Percentiles rank a stretch among this genome's conserved stretches.
Evolutionary conservation across 495 filamentous ascomycete species (phyloP).

Genomic region (Talaromyces ruber): DNA sequence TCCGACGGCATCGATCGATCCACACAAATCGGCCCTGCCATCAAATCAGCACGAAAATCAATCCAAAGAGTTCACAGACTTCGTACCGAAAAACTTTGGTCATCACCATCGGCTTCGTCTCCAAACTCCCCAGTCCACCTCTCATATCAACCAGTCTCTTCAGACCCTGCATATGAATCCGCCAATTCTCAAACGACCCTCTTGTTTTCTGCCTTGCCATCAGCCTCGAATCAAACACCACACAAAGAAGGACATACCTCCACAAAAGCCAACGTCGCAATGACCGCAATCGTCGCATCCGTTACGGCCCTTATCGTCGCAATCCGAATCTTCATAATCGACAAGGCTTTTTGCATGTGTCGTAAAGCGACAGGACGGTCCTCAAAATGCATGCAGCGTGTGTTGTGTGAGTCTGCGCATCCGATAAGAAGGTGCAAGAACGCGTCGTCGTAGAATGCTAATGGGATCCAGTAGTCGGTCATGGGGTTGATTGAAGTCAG

Average conservation of each 20-base stretch:
- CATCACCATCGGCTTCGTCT: conserved; percentile 16
- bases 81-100: conserved; percentile 20
- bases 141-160: conserved; percentile 24
- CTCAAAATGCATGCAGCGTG: background rate
- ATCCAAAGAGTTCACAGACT: background rate
- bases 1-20: background rate
- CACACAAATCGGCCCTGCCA: background rate
- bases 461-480: conserved; percentile 2
- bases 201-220: background rate
- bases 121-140: conserved; percentile 21
- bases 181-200: background rate
- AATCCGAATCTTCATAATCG: background rate
- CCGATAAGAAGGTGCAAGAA: background rate
- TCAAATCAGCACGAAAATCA: background rate
- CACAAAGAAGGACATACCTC: background rate
- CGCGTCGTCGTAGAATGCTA: background rate
- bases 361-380: background rate
- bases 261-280: background rate
- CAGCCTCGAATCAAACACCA: background rate
- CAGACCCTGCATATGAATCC: conserved; percentile 23
- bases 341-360: background rate
- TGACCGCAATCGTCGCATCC: background rate
- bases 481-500: background rate
- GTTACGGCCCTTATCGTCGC: background rate
- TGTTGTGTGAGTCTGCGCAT: conserved; percentile 1